Conservation (phyloP, 768 basidiomycete species). For the Tubosaeta sp. region DNA sequence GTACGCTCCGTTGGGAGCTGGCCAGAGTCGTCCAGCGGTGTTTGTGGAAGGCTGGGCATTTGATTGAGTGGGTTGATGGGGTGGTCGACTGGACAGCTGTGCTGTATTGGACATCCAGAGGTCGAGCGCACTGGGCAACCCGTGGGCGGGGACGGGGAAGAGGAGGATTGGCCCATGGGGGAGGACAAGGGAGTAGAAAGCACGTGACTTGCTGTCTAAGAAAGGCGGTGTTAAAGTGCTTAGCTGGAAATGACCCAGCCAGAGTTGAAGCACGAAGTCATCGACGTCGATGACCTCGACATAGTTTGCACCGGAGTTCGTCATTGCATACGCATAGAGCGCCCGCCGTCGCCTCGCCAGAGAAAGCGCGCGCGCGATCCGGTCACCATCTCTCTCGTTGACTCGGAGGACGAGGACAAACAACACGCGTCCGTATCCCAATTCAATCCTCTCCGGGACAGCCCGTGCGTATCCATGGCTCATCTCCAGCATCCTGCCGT, state of each 20-base stretch:
- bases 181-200: neutral
- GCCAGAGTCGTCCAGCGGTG: slow-evolving; percentile 48
- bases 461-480: slow-evolving; percentile 5
- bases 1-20: slow-evolving; percentile 71
- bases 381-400: slow-evolving; percentile 14
- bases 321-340: slow-evolving; percentile 15
- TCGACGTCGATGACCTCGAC: slow-evolving; percentile 26
- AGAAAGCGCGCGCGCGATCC: slow-evolving; percentile 10
- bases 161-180: slow-evolving; percentile 17
- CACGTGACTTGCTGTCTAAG: slow-evolving; percentile 9
- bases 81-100: slow-evolving; percentile 65
- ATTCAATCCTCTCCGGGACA: neutral
- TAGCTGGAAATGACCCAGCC: neutral
- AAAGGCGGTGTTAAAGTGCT: neutral
- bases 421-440: slow-evolving; percentile 5
- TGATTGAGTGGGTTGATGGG: slow-evolving; percentile 73
- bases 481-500: neutral
- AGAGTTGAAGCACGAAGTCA: slow-evolving; percentile 11
- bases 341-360: slow-evolving; percentile 5
- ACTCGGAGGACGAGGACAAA: slow-evolving; percentile 12
- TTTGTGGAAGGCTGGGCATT: slow-evolving; percentile 81
- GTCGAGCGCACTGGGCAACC: slow-evolving; percentile 10
- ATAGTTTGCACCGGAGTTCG: slow-evolving; percentile 17
- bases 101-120: slow-evolving; percentile 42
- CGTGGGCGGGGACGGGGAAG: slow-evolving; percentile 10